Evolutionary conservation across 169 alveolate species (phyloP), one percentile per base, ranked within the genome.

Genomic region (Cryptosporidium viatorum): DNA sequence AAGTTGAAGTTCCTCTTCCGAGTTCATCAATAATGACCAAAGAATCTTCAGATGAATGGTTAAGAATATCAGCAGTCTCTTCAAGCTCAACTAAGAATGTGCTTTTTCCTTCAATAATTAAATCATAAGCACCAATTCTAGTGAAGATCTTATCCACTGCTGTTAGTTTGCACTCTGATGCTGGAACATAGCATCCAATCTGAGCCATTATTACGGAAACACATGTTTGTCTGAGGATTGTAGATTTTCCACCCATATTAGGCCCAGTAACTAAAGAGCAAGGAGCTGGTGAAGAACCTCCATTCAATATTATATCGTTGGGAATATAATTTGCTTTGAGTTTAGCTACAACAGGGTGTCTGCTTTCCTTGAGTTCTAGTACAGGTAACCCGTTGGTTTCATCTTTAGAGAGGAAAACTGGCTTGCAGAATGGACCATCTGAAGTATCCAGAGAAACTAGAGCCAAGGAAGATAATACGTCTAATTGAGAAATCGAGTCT

Each of bases 161-260:
- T 10, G 99, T 97, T 89, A 99, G 86, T 39, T 70, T 55, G 86
- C 89, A 52, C 39, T 74, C 85, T 71, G 92, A 84, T 21, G 99
- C 99, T 9, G 99, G 99, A 8, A 98, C 99, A 89, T 94, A 97
- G 55, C 99, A 97, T 12, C 99, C 99, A 10, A 98, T 93, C 92
- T 99, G 99, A 35, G 99, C 99, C 91, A 99, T 91, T 39, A 99
- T 96, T 4, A 97, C 98, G 10, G 98, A 95, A 18, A 98, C 92
- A 50, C 99, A 97, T 7, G 97, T 95, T 94, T 98, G 99, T 55
- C 99, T 92, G 67, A 98, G 94, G 21, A 98, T 91, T 0, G 99
- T 99, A 41, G 99, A 96, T 93, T 99, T 99, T 39, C 99, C 99
- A 29, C 99, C 99, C 99, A 99, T 99, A 92, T 99, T 99, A 35